Evolutionary conservation across 768 basidiomycete genomes (phyloP), one percentile per base, ranked within the genome.

Genomic region (Trichaptum fuscoviolaceum): DNA sequence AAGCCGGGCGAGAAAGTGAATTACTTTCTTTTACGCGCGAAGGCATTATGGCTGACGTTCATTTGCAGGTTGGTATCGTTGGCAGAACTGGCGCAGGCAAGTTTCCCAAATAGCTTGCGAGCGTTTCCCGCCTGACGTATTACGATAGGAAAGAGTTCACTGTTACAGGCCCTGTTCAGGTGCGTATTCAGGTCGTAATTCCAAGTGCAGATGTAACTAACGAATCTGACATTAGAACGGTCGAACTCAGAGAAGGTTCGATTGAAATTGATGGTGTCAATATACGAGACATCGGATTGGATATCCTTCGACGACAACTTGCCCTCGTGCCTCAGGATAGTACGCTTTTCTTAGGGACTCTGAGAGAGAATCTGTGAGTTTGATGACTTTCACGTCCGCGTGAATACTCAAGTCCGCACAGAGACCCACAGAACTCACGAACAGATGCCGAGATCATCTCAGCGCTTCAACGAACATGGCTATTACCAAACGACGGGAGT

Each of bases 321-420:
- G 85, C 88, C 4, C 81, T 91, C 57, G 89, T 92, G 15, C 91
- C 90, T 0, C 91, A 90, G 74, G 86, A 88, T 59, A 79, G 77
- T 20, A 80, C 82, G 20, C 72, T 87, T n/a, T 88, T 86, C 73
- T 68, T 81, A 17, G 83, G 83, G 0, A 82, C 82, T 0, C 67
- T 84, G 42, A 74, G 85, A 68, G 75, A 85, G 68, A 82, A 83
- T 73, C 66, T 84, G 83, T 73, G 25, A 66, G 17, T 23, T 57
- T 23, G 26, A 34, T 4, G 24, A 26, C 35, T 27, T 58, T 68
- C 64, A 25, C 26, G 6, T 59, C 3, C 24, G 18, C 63, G 35
- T 35, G 15, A 8, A 23, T 62, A 2, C 61, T 65, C 34, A 64
- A 25, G n/a, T 18, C 17, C 7, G 25, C 58, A 1, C 26, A 86